Conservation (phyloP, 192 early-diverging fungal species). For the Mycoemilia scoparia region DNA sequence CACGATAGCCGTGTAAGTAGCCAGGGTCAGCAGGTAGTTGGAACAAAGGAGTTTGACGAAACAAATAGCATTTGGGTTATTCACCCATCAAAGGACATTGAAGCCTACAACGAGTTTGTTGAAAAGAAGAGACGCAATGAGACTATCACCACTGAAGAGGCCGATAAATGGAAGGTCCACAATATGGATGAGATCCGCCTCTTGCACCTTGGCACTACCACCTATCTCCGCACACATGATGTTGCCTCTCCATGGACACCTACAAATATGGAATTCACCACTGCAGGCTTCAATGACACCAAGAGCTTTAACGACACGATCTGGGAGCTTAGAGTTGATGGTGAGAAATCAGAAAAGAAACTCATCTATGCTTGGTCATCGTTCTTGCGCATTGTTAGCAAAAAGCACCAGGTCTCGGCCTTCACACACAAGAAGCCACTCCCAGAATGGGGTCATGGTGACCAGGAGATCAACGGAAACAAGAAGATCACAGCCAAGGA, state of each 20-base stretch:
- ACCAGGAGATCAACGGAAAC: slow-evolving; percentile 93
- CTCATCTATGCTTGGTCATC: slow-evolving; percentile 17
- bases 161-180: slow-evolving; percentile 33
- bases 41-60: slow-evolving; percentile 36
- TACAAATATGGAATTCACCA: slow-evolving; percentile 70
- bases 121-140: slow-evolving; percentile 11
- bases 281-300: slow-evolving; percentile 22
- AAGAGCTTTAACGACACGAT: slow-evolving; percentile 14
- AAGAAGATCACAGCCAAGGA: slow-evolving; percentile 60
- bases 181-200: slow-evolving; percentile 44
- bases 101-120: slow-evolving; percentile 9
- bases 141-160: slow-evolving; percentile 9
- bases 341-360: slow-evolving; percentile 5
- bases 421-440: slow-evolving; percentile 52
- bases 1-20: slow-evolving; percentile 78
- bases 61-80: slow-evolving; percentile 48
- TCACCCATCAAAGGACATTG: slow-evolving; percentile 16
- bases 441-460: slow-evolving; percentile 78
- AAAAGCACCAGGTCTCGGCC: slow-evolving; percentile 56
- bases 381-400: slow-evolving; percentile 28
- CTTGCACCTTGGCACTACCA: slow-evolving; percentile 32
- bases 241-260: slow-evolving; percentile 54
- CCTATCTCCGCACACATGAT: slow-evolving; percentile 53
- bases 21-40: slow-evolving; percentile 69
- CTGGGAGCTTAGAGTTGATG: slow-evolving; percentile 47